Conservation (phyloP, 2,329 filamentous ascomycete species). For the Kalaharituber pfeilii region DNA sequence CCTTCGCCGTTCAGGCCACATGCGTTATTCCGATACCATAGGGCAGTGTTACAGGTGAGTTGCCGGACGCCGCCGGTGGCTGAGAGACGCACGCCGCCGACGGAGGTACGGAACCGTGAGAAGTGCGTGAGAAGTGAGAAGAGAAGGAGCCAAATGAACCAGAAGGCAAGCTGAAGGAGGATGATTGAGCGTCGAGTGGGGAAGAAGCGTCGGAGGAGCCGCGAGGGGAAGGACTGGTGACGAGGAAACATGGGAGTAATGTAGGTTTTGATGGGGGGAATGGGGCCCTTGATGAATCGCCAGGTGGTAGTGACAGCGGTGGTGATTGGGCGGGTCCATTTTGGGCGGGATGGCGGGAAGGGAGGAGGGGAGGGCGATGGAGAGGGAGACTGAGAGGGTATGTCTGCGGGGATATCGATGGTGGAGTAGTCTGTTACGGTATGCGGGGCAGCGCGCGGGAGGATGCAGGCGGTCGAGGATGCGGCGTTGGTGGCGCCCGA, state of each 20-base stretch:
- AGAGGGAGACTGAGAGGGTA: neutral
- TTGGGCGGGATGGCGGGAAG: neutral
- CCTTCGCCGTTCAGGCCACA: conserved; percentile 59
- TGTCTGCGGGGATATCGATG: neutral
- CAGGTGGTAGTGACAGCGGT: neutral
- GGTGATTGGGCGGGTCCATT: neutral
- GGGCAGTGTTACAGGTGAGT: conserved; percentile 49
- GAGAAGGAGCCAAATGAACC: conserved; percentile 49
- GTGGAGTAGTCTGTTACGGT: neutral
- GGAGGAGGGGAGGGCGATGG: neutral
- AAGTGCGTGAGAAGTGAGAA: conserved; percentile 52
- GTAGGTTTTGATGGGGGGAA: conserved; percentile 34
- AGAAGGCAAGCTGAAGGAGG: conserved; percentile 29
- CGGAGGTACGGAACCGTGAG: conserved; percentile 41
- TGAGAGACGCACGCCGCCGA: conserved; percentile 47
- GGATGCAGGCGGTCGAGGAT: neutral
- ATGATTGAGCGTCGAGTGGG: conserved; percentile 40
- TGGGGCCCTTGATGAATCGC: conserved; percentile 32
- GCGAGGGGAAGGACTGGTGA: conserved; percentile 49
- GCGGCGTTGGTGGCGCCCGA: neutral
- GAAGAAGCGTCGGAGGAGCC: conserved; percentile 44
- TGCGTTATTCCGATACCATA: conserved; percentile 50
- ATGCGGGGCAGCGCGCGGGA: neutral
- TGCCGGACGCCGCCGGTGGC: conserved; percentile 22
- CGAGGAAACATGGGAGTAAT: conserved; percentile 46